Conservation (phyloP, 1,139 yeast species). For the Candida frijolesensis region DNA sequence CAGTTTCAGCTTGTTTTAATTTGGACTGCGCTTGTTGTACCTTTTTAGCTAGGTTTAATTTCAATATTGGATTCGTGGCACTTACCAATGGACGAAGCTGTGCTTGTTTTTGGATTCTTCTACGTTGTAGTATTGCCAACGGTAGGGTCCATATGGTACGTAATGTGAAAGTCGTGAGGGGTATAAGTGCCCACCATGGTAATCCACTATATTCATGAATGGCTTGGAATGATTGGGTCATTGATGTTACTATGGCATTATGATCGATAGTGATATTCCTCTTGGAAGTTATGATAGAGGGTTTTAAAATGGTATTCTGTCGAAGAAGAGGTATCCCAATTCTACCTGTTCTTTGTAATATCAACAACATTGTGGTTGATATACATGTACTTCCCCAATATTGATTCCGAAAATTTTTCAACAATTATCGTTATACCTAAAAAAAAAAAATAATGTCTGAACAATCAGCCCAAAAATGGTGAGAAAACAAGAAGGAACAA, state of each 20-base stretch:
- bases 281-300: not conserved
- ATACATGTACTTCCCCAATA: not conserved
- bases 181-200: slow-evolving; percentile 86
- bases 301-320: not conserved
- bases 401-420: slow-evolving; percentile 1
- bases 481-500: not conserved
- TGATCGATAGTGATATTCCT: slow-evolving; percentile 17
- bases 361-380: not conserved
- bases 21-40: slow-evolving; percentile 40
- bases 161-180: slow-evolving; percentile 66
- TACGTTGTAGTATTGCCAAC: slow-evolving; percentile 70
- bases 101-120: slow-evolving; percentile 69
- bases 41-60: slow-evolving; percentile 67
- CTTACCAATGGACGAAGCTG: slow-evolving; percentile 66
- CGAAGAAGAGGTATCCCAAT: not conserved
- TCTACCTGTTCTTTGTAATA: not conserved
- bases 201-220: slow-evolving; percentile 60
- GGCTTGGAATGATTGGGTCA: slow-evolving; percentile 48
- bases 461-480: not conserved
- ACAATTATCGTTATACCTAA: not conserved
- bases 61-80: slow-evolving; percentile 76
- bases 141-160: slow-evolving; percentile 76
- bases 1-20: slow-evolving; percentile 21
- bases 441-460: slow-evolving; percentile 2
- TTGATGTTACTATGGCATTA: slow-evolving; percentile 25